Evolutionary conservation across 768 basidiomycete genomes (phyloP), one percentile per base, ranked within the genome.

Genomic region (Leccinellum luteum): DNA sequence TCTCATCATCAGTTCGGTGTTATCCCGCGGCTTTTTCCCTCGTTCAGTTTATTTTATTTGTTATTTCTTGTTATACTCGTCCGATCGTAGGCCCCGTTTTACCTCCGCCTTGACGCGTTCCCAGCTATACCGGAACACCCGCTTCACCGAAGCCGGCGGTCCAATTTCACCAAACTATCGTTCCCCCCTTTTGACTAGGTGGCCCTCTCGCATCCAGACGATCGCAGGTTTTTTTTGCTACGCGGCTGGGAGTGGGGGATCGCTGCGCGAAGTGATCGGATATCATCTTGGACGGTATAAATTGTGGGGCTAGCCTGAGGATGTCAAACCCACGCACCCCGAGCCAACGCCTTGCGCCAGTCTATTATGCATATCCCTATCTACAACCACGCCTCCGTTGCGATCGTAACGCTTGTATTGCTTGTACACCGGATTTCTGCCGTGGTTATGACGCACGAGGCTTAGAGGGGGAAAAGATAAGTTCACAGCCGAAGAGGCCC

Each of bases 111-210:
- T 41, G 32, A 35, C 45, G 38, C 6, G 41, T 58, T 66, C 64
- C 57, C 64, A 64, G 52, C 55, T 35, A 19, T 41, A 13, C 51
- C 64, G 68, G 61, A 52, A 35, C 15, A 47, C 48, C 45, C 67
- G 68, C 60, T 48, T 13, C 30, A 63, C 67, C 66, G 68, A 61
- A 51, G 50, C n/a, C 30, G 49, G 67, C 63, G 67, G 57, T 27
- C 23, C 54, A 51, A 35, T 19, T 43, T 54, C 51, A 43, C 34
- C n/a, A 41, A 31, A 3, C 27, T 38, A 21, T 5, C 28, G 38
- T 41, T 21, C 49, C 31, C 38, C 41, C 15, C 15, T 27, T 48
- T 27, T 28, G 48, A 41, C 23, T 31, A 48, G 30, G 41, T 9
- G 10, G 23, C n/a, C 44, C 13, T 27, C 31, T 21, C 15, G 19